Conservation (phyloP, 768 basidiomycete genomes). For the Brasilioporus rufonigricans region DNA sequence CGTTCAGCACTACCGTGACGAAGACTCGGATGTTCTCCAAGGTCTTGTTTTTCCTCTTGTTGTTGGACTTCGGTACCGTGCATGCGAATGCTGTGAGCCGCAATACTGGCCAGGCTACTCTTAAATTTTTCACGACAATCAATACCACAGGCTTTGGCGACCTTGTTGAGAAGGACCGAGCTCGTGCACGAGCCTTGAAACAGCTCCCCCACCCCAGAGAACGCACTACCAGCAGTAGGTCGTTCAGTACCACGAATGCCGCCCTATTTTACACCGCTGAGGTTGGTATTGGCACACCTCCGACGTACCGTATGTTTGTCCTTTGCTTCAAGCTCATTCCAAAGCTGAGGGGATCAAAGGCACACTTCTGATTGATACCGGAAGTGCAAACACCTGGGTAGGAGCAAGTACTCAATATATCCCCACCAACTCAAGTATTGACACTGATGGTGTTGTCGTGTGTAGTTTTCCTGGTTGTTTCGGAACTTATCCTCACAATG, state of each 20-base stretch:
- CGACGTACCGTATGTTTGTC: conserved; percentile 24
- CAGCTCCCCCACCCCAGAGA: neutral
- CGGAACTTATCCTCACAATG: neutral
- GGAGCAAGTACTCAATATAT: conserved; percentile 24
- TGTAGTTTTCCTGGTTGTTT: neutral
- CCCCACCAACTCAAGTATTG: conserved; percentile 13
- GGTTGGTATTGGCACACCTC: conserved; percentile 28
- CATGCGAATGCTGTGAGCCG: too few relatives aligned
- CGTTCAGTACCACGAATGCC: conserved; percentile 19
- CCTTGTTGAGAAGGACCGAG: conserved; percentile 21
- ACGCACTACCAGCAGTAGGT: neutral
- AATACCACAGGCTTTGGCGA: neutral
- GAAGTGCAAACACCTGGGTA: conserved; percentile 34
- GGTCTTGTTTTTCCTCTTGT: too few relatives aligned
- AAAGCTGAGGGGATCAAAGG: conserved; percentile 12
- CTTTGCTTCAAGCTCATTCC: neutral
- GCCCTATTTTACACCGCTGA: conserved; percentile 29
- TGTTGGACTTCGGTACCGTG: too few relatives aligned
- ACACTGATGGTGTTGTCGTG: conserved; percentile 25
- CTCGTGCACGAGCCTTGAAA: conserved; percentile 17
- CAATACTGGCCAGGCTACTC: too few relatives aligned
- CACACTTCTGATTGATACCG: conserved; percentile 31
- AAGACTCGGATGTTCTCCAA: too few relatives aligned
- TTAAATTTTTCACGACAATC: too few relatives aligned
- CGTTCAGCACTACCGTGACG: too few relatives aligned